Percentiles rank a stretch among this genome's conserved stretches.
phyloP scores from a whole-genome alignment of 768 basidiomycete genomes.

The Mycena polygramma region DNA sequence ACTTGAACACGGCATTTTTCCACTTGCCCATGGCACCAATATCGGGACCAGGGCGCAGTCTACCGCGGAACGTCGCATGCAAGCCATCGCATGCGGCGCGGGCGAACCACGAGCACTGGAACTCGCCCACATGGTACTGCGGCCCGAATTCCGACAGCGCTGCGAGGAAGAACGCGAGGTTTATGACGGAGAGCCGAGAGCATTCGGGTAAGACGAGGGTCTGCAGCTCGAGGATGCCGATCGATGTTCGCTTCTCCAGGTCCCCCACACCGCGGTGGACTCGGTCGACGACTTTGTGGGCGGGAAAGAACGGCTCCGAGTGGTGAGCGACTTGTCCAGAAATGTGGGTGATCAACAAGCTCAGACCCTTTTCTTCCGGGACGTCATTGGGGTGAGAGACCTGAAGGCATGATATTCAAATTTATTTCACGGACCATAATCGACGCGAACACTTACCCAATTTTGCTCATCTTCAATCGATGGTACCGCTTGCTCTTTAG shows the following conservation, averaged over 20 bases:
- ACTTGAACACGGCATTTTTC: constrained; percentile 14
- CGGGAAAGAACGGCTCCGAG: constrained; percentile 11
- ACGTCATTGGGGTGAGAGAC: not conserved
- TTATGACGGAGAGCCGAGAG: constrained; percentile 17
- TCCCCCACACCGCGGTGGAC: constrained; percentile 24
- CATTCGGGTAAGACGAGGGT: constrained; percentile 20
- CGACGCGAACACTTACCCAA: not conserved
- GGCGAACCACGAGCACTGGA: constrained; percentile 24
- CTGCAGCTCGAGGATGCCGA: constrained; percentile 15
- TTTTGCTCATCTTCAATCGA: not conserved
- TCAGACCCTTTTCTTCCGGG: constrained; percentile 10
- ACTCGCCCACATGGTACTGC: constrained; percentile 20
- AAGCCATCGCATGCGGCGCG: constrained; percentile 25
- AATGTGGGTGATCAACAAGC: not conserved
- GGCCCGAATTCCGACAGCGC: constrained; percentile 22
- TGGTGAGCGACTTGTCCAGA: constrained; percentile 4
- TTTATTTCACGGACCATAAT: not conserved
- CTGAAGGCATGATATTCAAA: not conserved
- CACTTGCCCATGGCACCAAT: constrained; percentile 19
- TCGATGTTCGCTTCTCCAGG: constrained; percentile 16
- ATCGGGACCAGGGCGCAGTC: not conserved
- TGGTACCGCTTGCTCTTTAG: too few species aligned
- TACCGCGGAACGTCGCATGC: constrained; percentile 11
- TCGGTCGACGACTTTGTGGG: constrained; percentile 11
- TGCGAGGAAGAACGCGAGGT: constrained; percentile 9